Evolutionary conservation across 139 green algal species (phyloP), one percentile per base, ranked within the genome.

Genomic region (Edaphochlamys debaryana): DNA sequence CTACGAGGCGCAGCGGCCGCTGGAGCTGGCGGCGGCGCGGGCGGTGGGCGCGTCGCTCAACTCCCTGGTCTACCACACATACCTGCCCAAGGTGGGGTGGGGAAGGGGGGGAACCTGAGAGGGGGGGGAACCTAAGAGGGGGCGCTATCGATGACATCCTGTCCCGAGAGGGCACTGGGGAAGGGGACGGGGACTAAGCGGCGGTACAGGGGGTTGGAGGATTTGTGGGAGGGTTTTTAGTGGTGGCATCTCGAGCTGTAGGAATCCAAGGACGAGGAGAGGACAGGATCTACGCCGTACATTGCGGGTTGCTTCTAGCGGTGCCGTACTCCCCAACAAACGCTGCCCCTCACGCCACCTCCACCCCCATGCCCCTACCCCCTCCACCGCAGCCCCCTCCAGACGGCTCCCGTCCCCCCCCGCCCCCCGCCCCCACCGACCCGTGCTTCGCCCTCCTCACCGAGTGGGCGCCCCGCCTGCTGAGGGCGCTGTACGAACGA

Each of bases 401-500:
- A 8, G 38, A 73, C 25, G 75, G 75, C 60, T 70, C 54, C 41
- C 75, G 60, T 17, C 38, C 75, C 1, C 40, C 62, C 7, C 30
- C 75, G 37, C 37, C 40, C 30, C 75, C 75, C 17, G 27, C n/a
- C 11, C 27, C 34, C 19, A 48, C 30, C 9, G 77, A 75, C 62
- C 34, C 64, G 23, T 13, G 15, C 63, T 67, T 32, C 42, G 41
- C 37, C 7, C 67, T 93, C 50, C 74, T 95, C 54, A 37, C 38
- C 27, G 79, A 91, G 72, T 92, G 87, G 62, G 90, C 91, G 6
- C 92, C 91, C 1, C 23, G 88, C 6, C 71, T 92, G 63, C 82
- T 95, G 40, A 85, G 89, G 27, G 79, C 76, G n/a, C 85, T 98
- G 67, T 96, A 97, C 50, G 93, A 98, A 63, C 84, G 95, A 4